Evolutionary conservation across 192 early-diverging fungal genomes (phyloP), one percentile per base, ranked within the genome.

Genomic region (Podila verticillata): DNA sequence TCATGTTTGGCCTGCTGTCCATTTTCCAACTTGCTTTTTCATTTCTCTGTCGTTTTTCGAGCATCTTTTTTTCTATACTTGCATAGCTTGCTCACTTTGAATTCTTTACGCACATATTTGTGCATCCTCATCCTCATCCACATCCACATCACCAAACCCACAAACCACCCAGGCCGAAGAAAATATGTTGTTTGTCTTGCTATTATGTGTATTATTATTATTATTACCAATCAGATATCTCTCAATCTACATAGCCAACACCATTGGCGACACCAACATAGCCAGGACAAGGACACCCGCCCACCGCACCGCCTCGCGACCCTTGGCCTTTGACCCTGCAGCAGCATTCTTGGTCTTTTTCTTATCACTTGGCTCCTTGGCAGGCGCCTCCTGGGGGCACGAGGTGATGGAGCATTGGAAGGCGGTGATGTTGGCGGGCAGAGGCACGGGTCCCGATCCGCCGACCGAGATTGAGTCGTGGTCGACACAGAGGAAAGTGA

Each of bases 401-500:
- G 66, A 56, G 15, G 35, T 35, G 34, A 68, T 31, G 0, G 66
- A 35, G 39, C 73, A 75, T 2, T 44, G 48, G 39, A 68, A 75
- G 5, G 59, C 47, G 6, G 51, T 34, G 39, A 75, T 34, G 9
- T 48, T 36, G n/a, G 51, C 51, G n/a, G 74, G 74, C n/a, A 69
- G 7, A 0, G 74, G 74, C 2, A 20, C 5, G 6, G 74, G 73
- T 17, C 66, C 62, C 24, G 66, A 63, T 30, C 61, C 74, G 12
- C 66, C 66, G 36, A 68, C 63, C 17, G 74, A 19, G 29, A 75
- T 68, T 3, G 74, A 48, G 54, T 75, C 34, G 6, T 47, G 26
- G 15, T 31, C 62, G 58, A 75, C 74, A 36, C 74, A 75, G 30
- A 63, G 51, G 48, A 69, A 75, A 47, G 47, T 68, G 2, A 69